Evolutionary conservation across 768 basidiomycete genomes (phyloP).

Genomic region (Psilocybe tampanensis): DNA sequence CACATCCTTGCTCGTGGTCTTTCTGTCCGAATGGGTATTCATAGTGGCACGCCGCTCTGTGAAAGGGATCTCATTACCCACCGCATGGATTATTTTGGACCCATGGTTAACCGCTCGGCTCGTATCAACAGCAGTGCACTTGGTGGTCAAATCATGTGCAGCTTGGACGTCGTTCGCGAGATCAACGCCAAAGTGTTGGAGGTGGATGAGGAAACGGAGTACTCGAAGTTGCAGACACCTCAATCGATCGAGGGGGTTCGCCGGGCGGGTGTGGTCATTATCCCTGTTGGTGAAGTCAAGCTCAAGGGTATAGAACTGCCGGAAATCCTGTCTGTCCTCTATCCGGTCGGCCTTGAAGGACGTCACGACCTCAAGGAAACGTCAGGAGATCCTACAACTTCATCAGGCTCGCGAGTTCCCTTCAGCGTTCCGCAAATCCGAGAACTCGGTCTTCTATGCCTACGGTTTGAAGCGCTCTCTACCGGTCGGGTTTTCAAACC

Average conservation of each 20-base stretch:
- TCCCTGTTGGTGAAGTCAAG: slow-evolving; percentile 85
- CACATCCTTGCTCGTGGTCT: slow-evolving; percentile 81
- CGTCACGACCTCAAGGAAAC: slow-evolving; percentile 61
- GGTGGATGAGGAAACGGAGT: slow-evolving; percentile 58
- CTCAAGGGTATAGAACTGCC: slow-evolving; percentile 94
- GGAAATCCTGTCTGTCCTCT: slow-evolving; percentile 84
- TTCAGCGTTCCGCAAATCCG: slow-evolving; percentile 77
- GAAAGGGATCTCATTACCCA: slow-evolving; percentile 89
- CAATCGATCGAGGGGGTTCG: slow-evolving; percentile 77
- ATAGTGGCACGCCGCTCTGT: slow-evolving; percentile 88
- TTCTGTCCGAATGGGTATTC: slow-evolving; percentile 97
- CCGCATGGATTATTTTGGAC: slow-evolving; percentile 98
- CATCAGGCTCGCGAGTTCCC: slow-evolving; percentile 53
- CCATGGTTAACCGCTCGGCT: slow-evolving; percentile 93
- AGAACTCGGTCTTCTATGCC: slow-evolving; percentile 69
- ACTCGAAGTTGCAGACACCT: slow-evolving; percentile 55
- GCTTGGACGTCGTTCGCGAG: slow-evolving; percentile 84
- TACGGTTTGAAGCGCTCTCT: slow-evolving; percentile 80
- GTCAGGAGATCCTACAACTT: slow-evolving; percentile 28
- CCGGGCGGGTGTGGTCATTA: slow-evolving; percentile 67
- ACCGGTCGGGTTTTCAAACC: slow-evolving; percentile 61
- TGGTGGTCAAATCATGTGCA: slow-evolving; percentile 94
- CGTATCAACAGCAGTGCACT: slow-evolving; percentile 81
- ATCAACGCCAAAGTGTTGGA: slow-evolving; percentile 65
- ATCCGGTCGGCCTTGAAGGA: slow-evolving; percentile 72